Evolutionary conservation across 1,284 basidiomycete species (phyloP), one percentile per base, ranked within the genome.

Genomic region (Polyporus tsugae): DNA sequence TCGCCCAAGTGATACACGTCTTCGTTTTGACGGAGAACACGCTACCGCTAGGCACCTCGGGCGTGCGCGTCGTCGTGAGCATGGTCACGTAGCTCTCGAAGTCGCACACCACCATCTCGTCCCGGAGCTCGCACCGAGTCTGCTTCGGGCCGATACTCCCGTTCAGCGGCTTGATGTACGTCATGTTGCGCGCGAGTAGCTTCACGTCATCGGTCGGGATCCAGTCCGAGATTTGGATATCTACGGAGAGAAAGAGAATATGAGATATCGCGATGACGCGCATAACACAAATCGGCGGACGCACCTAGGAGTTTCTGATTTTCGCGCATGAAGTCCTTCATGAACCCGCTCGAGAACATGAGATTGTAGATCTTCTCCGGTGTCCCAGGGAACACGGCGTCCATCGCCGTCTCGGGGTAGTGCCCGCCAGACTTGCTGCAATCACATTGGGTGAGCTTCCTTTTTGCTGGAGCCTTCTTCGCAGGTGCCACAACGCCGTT

Each of bases 311-410:
- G 85, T 77, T 95, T 96, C 80, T 99, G 96, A 72, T 95, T 89
- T 15, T 91, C 88, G 33, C 86, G 84, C 91, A 97, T 91, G 80
- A 99, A 99, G 41, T 94, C 92, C 79, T 96, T 97, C 78, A 97
- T 94, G 83, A 99, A 99, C 38, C 93, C 96, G 80, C 95, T 96
- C 63, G 95, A 92, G 79, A 99, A 99, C 84, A 99, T 95, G 74
- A 99, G 84, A 77, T 97, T 97, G 82, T 98, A 95, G 60, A 99
- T 93, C 83, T 95, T 94, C 76, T 98, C 97, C 1, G 97, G 97
- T 0, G 95, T 93, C 36, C 95, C 95, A 11, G 96, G 95, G 64
- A 98, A 86, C 0, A 91, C 85, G 2, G 86, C 85, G 73, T 97
- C 94, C 82, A 98, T 82, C 10, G 92, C 93, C 5, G 85, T 82